Base-by-base conservation (phyloP, 1,139 yeast genomes). In the Saccharomyces hybrid region DNA sequence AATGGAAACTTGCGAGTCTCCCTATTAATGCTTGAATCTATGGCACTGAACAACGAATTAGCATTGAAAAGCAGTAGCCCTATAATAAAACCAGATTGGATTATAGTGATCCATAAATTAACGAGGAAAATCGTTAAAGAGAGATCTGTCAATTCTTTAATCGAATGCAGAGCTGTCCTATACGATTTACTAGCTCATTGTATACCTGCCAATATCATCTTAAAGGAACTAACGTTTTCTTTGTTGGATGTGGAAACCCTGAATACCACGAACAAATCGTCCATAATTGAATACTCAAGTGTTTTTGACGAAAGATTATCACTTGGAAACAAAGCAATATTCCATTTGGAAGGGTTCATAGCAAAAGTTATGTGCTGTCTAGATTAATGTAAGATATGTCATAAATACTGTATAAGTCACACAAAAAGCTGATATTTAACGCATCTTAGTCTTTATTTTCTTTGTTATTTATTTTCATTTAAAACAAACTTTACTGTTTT, bases 111-210 rank as follows among this genome's bases (percentile, higher is more conserved):
- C 54, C 73, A 74, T 51, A 81, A 79, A 57, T 74, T 90, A 60
- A 87, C 96, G 0, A 74, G 70, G 20, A 79, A 81, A 23, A 81
- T 90, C 42, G 69, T 76, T 46, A 74, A 77, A 51, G 84, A 81
- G 53, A 78, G 89, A 60, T 78, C 84, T 1, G 96, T 91, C n/a
- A 79, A 84, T 13, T 80, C 81, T 51, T 75, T 93, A 50, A 82
- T 91, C 29, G 83, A 84, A 57, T 79, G 86, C 28, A 81, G 99
- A 67, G 80, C 87, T 3, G 79, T 82, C 0, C 76, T 88, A 55
- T 93, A 95, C 70, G 98, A 93, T 67, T 75, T 93, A 47, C 73
- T 93, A 49, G 83, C 97, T 0, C 99, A 93, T 71, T 91, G 98
- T 62, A 90, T 95, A 50, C 98, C 99, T 1, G 85, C 98, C 1